Evolutionary conservation across 2,329 filamentous ascomycete species (phyloP).

Genomic region (Daldinia sp.): DNA sequence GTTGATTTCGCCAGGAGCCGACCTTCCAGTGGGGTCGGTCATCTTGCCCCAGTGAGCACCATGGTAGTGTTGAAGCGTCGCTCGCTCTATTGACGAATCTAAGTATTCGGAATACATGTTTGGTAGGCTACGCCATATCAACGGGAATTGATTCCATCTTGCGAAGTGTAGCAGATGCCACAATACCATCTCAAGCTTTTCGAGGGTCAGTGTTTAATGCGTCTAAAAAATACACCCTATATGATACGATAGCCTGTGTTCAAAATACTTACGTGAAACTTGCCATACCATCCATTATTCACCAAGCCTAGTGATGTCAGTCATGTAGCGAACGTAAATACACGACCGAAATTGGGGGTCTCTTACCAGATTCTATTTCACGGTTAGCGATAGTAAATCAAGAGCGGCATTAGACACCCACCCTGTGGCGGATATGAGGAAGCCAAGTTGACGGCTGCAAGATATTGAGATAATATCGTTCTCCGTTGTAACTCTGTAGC

Average conservation of each 20-base stretch:
- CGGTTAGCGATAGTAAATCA: background rate
- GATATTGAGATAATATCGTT: slow-evolving; percentile 61
- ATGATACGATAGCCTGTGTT: background rate
- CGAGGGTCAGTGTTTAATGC: background rate
- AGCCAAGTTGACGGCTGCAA: slow-evolving; percentile 61
- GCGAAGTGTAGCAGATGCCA: slow-evolving; percentile 63
- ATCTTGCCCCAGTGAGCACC: slow-evolving; percentile 62
- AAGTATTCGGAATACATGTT: slow-evolving; percentile 58
- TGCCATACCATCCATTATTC: slow-evolving; percentile 65
- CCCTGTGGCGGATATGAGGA: slow-evolving; percentile 58
- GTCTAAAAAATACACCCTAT: background rate
- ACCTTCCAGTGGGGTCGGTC: slow-evolving; percentile 63
- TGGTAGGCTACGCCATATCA: slow-evolving; percentile 56
- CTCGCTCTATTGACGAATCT: slow-evolving; percentile 49
- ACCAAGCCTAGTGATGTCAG: slow-evolving; percentile 52
- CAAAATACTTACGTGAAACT: slow-evolving; percentile 55
- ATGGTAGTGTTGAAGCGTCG: slow-evolving; percentile 52
- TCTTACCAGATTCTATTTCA: slow-evolving; percentile 31
- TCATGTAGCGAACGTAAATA: background rate
- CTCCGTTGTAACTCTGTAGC: slow-evolving; percentile 61
- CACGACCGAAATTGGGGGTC: background rate
- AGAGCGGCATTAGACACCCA: slow-evolving; percentile 17
- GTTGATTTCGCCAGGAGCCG: slow-evolving; percentile 68
- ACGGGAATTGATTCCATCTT: slow-evolving; percentile 57
- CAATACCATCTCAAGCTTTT: slow-evolving; percentile 60